A percentile compares a stretch with the other conserved stretches of the same genome.
phyloP scores from a whole-genome alignment of 306 rosid genomes.

The Canavalia ensiformis region DNA sequence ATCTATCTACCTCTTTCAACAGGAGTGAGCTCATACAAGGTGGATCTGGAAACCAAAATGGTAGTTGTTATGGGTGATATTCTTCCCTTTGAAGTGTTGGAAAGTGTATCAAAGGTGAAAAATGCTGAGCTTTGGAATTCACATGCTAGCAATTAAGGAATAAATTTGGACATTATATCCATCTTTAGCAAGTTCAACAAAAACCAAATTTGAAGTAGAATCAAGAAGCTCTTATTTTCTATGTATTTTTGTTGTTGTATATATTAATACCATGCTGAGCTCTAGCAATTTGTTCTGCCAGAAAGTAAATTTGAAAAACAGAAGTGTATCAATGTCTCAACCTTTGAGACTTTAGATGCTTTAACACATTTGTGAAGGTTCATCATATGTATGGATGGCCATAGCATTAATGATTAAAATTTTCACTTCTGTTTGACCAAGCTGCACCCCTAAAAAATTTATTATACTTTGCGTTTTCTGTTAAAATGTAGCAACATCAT shows the following conservation, averaged over 20 bases:
- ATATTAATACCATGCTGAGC: neutral
- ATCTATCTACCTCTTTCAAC: slow-evolving; percentile 2
- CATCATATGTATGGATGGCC: neutral
- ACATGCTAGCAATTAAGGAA: slow-evolving; percentile 36
- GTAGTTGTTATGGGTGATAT: slow-evolving; percentile 89
- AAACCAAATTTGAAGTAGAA: slow-evolving; percentile 30
- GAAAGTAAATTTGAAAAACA: neutral
- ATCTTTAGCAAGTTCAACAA: slow-evolving; percentile 39
- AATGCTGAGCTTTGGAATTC: slow-evolving; percentile 75
- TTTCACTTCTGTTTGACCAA: slow-evolving; percentile 15
- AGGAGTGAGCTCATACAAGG: slow-evolving; percentile 87
- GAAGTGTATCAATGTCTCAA: slow-evolving; percentile 38
- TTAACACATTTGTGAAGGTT: slow-evolving; percentile 32
- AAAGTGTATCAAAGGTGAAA: slow-evolving; percentile 87
- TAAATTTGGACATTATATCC: slow-evolving; percentile 31
- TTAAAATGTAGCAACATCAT: slow-evolving; percentile 2
- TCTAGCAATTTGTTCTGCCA: slow-evolving; percentile 14
- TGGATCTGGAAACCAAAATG: slow-evolving; percentile 81
- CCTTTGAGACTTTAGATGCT: slow-evolving; percentile 20
- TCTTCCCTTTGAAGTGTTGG: slow-evolving; percentile 83
- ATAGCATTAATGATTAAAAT: neutral
- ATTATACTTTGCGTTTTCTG: neutral
- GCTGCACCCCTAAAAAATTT: neutral
- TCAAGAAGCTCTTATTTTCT: slow-evolving; percentile 45
- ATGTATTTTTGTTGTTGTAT: slow-evolving; percentile 26